Conservation (phyloP, 305 asterid species). For the Coffea humblotiana region DNA sequence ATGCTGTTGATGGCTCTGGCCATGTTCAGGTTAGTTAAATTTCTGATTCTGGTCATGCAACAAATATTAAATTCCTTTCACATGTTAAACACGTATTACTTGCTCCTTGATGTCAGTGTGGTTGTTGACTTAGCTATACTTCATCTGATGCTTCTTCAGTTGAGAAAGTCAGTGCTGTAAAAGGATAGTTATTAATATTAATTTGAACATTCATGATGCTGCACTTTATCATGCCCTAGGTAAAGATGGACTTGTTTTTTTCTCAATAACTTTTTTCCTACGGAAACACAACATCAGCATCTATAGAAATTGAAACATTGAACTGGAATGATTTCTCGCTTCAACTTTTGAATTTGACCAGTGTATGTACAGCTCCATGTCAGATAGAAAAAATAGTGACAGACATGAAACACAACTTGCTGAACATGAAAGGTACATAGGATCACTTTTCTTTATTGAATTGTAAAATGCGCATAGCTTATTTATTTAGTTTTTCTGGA, state of each 20-base stretch:
- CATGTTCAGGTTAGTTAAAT: constrained; percentile 42
- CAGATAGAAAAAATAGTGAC: background rate
- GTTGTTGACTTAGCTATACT: background rate
- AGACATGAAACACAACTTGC: background rate
- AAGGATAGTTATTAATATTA: background rate
- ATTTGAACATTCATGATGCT: background rate
- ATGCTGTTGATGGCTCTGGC: constrained; percentile 32
- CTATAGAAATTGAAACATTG: background rate
- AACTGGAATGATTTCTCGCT: background rate
- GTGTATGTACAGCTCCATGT: background rate
- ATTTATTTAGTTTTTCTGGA: background rate
- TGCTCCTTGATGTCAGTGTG: background rate
- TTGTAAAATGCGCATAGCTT: background rate
- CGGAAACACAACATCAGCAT: background rate
- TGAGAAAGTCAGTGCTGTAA: background rate
- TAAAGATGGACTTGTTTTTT: background rate
- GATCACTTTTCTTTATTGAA: background rate
- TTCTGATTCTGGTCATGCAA: constrained; percentile 1
- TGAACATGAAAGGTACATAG: background rate
- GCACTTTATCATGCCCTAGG: background rate
- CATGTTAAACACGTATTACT: background rate
- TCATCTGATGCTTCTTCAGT: background rate
- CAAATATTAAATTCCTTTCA: background rate
- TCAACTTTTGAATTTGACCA: background rate
- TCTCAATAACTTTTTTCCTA: background rate